Conservation (phyloP, 805 yeast genomes). For the Cyberlindnera samutprakarnensis region DNA sequence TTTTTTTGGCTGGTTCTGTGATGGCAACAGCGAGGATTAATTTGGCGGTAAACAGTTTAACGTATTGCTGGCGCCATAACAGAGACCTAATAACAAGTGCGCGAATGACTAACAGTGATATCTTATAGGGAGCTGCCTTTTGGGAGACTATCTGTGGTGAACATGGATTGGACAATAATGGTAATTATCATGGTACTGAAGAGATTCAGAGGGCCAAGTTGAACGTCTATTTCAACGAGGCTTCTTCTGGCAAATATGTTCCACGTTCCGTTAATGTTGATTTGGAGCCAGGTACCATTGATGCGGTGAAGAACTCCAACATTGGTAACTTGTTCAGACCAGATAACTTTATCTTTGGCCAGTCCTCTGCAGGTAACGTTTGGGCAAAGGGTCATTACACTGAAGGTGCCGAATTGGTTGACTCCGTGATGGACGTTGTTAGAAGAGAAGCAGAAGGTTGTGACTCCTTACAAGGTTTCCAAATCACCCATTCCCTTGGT, state of each 20-base stretch:
- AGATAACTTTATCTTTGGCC: constrained; percentile 93
- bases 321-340: constrained; percentile 95
- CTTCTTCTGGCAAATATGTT: constrained; percentile 92
- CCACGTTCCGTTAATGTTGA: constrained; percentile 97
- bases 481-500: constrained; percentile 95
- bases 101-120: constrained; percentile 6
- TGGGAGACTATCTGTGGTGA: constrained; percentile 91
- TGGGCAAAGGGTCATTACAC: constrained; percentile 99
- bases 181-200: constrained; percentile 57
- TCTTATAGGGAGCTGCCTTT: constrained; percentile 71
- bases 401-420: constrained; percentile 91
- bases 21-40: too few species aligned
- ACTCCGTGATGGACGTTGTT: constrained; percentile 88
- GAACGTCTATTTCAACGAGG: constrained; percentile 92
- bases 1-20: too few species aligned
- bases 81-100: too few species aligned
- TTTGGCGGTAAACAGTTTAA: too few species aligned
- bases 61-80: too few species aligned
- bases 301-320: constrained; percentile 90
- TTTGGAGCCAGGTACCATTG: constrained; percentile 95
- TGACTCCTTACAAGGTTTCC: constrained; percentile 95
- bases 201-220: constrained; percentile 79
- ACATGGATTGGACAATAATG: constrained; percentile 72
- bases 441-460: constrained; percentile 96
- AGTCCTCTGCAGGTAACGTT: constrained; percentile 98